Evolutionary conservation across 441 rosid species (phyloP).

Genomic region (Raphanus hybrid): DNA sequence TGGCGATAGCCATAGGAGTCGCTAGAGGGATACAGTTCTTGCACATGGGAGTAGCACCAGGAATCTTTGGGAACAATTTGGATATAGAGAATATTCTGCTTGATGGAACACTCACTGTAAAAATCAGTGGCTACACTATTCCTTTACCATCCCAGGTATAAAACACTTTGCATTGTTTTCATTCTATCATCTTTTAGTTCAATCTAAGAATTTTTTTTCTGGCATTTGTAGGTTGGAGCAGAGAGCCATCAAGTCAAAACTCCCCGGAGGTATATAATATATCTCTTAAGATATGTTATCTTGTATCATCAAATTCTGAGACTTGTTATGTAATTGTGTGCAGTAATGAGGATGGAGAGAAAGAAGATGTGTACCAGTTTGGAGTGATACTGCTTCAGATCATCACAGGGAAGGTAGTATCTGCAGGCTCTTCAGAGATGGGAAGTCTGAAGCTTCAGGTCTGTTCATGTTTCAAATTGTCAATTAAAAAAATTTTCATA

Average conservation of each 20-base stretch:
- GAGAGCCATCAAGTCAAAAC: constrained; percentile 50
- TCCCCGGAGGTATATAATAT: constrained; percentile 34
- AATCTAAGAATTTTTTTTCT: constrained; percentile 7
- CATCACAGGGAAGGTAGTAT: constrained; percentile 65
- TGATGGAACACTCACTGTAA: constrained; percentile 77
- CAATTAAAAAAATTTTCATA: not conserved
- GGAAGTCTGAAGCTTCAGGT: constrained; percentile 67
- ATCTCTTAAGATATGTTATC: not conserved
- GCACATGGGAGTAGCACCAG: constrained; percentile 14
- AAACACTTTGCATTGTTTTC: not conserved
- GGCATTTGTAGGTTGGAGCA: constrained; percentile 56
- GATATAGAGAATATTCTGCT: constrained; percentile 74
- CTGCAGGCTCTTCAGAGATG: constrained; percentile 53
- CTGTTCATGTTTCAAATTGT: not conserved
- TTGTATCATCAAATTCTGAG: constrained; percentile 4
- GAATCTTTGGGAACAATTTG: constrained; percentile 51
- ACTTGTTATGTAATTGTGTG: constrained; percentile 21
- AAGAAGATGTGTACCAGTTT: constrained; percentile 88
- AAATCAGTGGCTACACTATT: constrained; percentile 69
- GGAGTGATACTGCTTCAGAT: constrained; percentile 79
- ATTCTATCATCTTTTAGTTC: not conserved
- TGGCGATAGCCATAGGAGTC: constrained; percentile 6
- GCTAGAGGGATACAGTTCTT: constrained; percentile 15
- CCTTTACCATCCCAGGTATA: constrained; percentile 76
- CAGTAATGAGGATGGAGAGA: constrained; percentile 61